phyloP scores from a whole-genome alignment of 805 yeast species.

The Komagataella phaffii region DNA sequence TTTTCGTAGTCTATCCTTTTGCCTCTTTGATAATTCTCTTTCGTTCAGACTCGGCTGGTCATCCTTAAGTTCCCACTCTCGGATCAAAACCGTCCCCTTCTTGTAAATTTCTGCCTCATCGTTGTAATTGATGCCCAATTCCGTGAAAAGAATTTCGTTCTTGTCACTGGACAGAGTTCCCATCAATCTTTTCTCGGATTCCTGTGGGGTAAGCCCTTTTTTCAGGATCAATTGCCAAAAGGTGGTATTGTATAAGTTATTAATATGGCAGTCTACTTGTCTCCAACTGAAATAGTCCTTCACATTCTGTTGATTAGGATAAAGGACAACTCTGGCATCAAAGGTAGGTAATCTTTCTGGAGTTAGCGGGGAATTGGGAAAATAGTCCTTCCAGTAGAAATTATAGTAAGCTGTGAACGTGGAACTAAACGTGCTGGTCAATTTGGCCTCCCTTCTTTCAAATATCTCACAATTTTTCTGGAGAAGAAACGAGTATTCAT shows the following conservation, averaged over 20 bases:
- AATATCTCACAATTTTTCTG: constrained; percentile 51
- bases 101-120: constrained; percentile 79
- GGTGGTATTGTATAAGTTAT: constrained; percentile 83
- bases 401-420: constrained; percentile 69
- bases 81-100: constrained; percentile 60
- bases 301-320: constrained; percentile 49
- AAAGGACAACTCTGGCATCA: constrained; percentile 81
- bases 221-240: constrained; percentile 76
- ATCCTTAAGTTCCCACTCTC: constrained; percentile 24
- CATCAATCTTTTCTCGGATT: constrained; percentile 63
- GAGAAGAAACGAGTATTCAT: constrained; percentile 80
- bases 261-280: constrained; percentile 93
- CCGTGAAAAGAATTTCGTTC: constrained; percentile 70
- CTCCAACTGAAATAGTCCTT: constrained; percentile 90
- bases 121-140: constrained; percentile 80
- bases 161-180: constrained; percentile 81
- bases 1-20: constrained; percentile 35
- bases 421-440: constrained; percentile 72
- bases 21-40: constrained; percentile 23
- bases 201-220: constrained; percentile 60
- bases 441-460: constrained; percentile 73
- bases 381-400: constrained; percentile 47
- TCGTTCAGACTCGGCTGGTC: constrained; percentile 1
- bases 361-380: constrained; percentile 35
- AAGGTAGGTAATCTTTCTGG: constrained; percentile 62